A percentile compares a stretch with the other conserved stretches of the same genome.
Conservation (phyloP, 495 filamentous ascomycete species). For the Annulohypoxylon nitens region DNA sequence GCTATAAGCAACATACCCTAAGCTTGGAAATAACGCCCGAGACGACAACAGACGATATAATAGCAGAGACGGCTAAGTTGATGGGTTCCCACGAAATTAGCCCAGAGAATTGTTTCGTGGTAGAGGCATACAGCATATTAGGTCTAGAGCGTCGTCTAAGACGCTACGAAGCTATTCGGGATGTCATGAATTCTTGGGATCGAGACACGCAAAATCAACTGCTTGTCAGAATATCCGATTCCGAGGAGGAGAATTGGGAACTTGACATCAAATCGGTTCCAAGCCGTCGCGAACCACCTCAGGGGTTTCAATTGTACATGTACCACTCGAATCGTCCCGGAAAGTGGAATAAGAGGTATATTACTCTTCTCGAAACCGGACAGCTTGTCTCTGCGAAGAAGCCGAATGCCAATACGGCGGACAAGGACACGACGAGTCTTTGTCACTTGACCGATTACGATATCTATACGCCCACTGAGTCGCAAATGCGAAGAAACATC, state of each 20-base stretch:
- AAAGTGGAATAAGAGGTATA: slow-evolving; percentile 87
- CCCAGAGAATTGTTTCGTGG: slow-evolving; percentile 70
- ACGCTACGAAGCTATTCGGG: slow-evolving; percentile 86
- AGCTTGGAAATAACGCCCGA: slow-evolving; percentile 76
- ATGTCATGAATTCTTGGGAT: slow-evolving; percentile 94
- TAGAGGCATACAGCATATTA: slow-evolving; percentile 79
- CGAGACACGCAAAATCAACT: slow-evolving; percentile 78
- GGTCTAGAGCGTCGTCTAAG: slow-evolving; percentile 89
- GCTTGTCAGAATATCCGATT: slow-evolving; percentile 61
- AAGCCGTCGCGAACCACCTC: slow-evolving; percentile 64
- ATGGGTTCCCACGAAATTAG: slow-evolving; percentile 69
- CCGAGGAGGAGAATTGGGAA: slow-evolving; percentile 55
- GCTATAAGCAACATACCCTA: slow-evolving; percentile 72
- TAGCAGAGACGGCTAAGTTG: slow-evolving; percentile 68
- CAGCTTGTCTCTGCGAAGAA: slow-evolving; percentile 84
- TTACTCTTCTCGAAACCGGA: slow-evolving; percentile 79
- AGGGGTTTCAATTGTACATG: slow-evolving; percentile 73
- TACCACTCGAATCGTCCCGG: slow-evolving; percentile 84
- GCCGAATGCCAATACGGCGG: slow-evolving; percentile 58
- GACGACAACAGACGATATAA: slow-evolving; percentile 80
- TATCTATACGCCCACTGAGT: slow-evolving; percentile 80
- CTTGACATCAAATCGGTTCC: slow-evolving; percentile 67
- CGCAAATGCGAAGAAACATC: slow-evolving; percentile 71
- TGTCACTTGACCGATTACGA: slow-evolving; percentile 96
- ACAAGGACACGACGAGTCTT: slow-evolving; percentile 74